Percentiles rank a stretch among this genome's conserved stretches.
phyloP scores from a whole-genome alignment of 2,329 filamentous ascomycete species.

The Colletotrichum somersetense region DNA sequence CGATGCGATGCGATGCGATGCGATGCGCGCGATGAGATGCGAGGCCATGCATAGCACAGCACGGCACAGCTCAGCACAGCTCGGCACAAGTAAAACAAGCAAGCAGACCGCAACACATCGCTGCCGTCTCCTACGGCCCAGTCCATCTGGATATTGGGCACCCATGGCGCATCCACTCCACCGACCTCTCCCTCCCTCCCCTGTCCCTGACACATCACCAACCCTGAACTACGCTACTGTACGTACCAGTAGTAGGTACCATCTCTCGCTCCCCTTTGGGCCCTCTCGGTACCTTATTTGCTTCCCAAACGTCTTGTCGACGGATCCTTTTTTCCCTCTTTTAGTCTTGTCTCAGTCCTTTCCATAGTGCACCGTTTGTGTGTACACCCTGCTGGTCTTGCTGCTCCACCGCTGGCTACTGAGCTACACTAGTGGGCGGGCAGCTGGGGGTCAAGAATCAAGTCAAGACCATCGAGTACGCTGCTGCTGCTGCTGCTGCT shows the following conservation, averaged over 20 bases:
- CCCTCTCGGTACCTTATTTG: background rate
- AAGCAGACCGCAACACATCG: constrained; percentile 10
- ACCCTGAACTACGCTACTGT: constrained; percentile 3
- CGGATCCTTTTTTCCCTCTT: background rate
- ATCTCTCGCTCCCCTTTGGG: background rate
- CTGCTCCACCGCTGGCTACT: background rate
- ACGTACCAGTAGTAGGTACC: no score
- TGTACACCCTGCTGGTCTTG: background rate
- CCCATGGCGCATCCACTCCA: constrained; percentile 35
- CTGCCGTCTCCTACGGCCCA: background rate
- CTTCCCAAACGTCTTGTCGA: background rate
- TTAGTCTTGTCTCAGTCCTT: background rate
- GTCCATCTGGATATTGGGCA: constrained; percentile 35
- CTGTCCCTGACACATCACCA: constrained; percentile 38
- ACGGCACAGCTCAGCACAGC: constrained; percentile 28
- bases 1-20: constrained; percentile 15
- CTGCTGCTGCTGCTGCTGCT: no score
- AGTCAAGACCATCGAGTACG: background rate
- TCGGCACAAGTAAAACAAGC: constrained; percentile 26
- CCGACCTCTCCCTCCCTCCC: constrained; percentile 19
- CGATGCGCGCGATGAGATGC: constrained; percentile 14
- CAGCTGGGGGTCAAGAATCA: constrained; percentile 5
- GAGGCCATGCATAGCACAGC: constrained; percentile 29
- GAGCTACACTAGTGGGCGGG: no score
- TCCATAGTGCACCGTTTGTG: background rate